A percentile compares a stretch with the other conserved stretches of the same genome.
These are phyloP conservation scores for Fistulinella cinereoalba DNA, from an alignment of 1,284 basidiomycete species.

Conservation along the genomic window DNA sequence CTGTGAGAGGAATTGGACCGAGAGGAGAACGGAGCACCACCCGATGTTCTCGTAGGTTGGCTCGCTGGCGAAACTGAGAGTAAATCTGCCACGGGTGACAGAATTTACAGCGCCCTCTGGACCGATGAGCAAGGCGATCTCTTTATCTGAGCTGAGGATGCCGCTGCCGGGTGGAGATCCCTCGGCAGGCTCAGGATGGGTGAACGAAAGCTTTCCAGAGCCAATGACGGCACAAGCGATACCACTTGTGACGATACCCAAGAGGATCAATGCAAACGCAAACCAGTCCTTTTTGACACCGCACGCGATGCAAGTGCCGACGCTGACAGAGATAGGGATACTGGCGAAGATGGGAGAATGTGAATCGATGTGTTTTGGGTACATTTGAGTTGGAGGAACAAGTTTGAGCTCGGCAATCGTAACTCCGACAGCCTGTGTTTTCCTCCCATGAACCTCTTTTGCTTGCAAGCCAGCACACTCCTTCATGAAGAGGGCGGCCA, in stretches of 20 bases:
- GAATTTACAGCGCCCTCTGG: slow-evolving; percentile 31
- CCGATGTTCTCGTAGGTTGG: slow-evolving; percentile 23
- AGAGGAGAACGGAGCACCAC: slow-evolving; percentile 29
- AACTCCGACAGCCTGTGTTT: slow-evolving; percentile 22
- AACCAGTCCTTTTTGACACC: slow-evolving; percentile 30
- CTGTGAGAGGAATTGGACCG: slow-evolving; percentile 30
- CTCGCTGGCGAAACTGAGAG: slow-evolving; percentile 22
- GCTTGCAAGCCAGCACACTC: slow-evolving; percentile 13
- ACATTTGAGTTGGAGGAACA: slow-evolving; percentile 12
- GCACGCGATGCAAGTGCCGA: slow-evolving; percentile 22
- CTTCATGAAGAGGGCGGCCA: slow-evolving; percentile 25
- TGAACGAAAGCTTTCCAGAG: slow-evolving; percentile 27
- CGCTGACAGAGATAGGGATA: slow-evolving; percentile 28
- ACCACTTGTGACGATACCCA: slow-evolving; percentile 31
- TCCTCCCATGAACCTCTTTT: slow-evolving; percentile 23
- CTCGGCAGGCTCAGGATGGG: slow-evolving; percentile 24
- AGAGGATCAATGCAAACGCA: slow-evolving; percentile 30
- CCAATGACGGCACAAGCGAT: slow-evolving; percentile 31
- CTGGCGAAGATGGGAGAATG: slow-evolving; percentile 26
- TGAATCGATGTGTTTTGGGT: slow-evolving; percentile 17
- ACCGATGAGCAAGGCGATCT: slow-evolving; percentile 27
- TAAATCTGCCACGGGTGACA: slow-evolving; percentile 30
- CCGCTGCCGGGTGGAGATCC: slow-evolving; percentile 30
- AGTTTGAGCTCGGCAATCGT: slow-evolving; percentile 24
- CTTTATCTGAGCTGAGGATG: slow-evolving; percentile 19